Percentiles rank a stretch among this genome's conserved stretches.
Conservation (phyloP, 2,329 filamentous ascomycete genomes). For the Fusarium continuum region DNA sequence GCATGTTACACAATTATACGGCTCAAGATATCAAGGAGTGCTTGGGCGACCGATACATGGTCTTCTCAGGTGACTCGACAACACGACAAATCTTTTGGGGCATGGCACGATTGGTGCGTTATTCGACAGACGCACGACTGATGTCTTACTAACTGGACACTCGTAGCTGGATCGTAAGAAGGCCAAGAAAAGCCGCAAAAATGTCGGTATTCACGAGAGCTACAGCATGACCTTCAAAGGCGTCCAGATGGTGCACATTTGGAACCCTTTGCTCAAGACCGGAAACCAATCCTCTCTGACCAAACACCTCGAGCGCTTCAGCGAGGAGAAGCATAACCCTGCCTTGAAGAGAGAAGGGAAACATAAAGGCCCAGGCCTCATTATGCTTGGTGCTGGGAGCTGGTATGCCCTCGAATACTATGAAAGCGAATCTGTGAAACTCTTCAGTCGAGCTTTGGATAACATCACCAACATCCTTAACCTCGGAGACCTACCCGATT, state of each 20-base stretch:
- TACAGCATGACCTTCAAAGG: slow-evolving; percentile 53
- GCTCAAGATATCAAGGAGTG: slow-evolving; percentile 62
- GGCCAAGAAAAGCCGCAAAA: slow-evolving; percentile 15
- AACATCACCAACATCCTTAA: slow-evolving; percentile 39
- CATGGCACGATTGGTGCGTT: slow-evolving; percentile 44
- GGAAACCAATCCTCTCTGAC: slow-evolving; percentile 35
- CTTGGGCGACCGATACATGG: slow-evolving; percentile 59
- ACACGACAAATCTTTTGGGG: slow-evolving; percentile 70
- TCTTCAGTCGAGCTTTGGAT: slow-evolving; percentile 33
- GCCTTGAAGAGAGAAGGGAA: slow-evolving; percentile 1
- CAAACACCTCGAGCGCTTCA: slow-evolving; percentile 37
- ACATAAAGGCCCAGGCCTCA: slow-evolving; percentile 36
- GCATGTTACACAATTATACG: slow-evolving; percentile 66
- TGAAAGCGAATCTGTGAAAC: slow-evolving; percentile 15
- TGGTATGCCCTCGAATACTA: slow-evolving; percentile 35
- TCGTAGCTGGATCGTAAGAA: slow-evolving; percentile 38
- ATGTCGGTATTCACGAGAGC: slow-evolving; percentile 20
- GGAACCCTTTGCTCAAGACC: slow-evolving; percentile 69
- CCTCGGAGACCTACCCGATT: slow-evolving; percentile 30
- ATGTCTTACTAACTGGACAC: background rate
- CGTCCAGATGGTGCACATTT: slow-evolving; percentile 64
- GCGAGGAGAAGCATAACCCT: slow-evolving; percentile 32
- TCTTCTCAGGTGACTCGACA: slow-evolving; percentile 69
- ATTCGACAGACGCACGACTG: too few species aligned
- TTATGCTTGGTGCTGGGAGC: slow-evolving; percentile 41